Base-by-base conservation (phyloP, 305 asterid genomes). In the Rubia tinctorum region DNA sequence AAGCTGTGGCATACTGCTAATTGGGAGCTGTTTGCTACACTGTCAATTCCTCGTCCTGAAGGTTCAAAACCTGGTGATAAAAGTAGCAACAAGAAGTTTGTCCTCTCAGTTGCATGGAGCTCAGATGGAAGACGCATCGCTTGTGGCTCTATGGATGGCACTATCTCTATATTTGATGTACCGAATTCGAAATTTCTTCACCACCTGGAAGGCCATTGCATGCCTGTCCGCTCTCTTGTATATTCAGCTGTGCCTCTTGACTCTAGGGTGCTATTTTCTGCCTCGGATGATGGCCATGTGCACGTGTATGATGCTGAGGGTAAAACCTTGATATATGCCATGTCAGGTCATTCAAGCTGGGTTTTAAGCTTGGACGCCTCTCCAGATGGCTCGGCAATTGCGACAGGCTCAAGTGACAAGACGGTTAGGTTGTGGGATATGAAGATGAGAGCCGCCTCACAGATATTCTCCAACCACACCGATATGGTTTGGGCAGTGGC, bases 401-500 rank as follows among this genome's bases (percentile, higher is more conserved):
- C 90, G 11, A 89, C 99, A 0, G 97, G 99, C 3, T 95, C 98
- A 2, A 91, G 96, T 68, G 99, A 95, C 78, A 85, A 84, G 81
- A 89, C 95, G 13, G 93, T 92, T 1, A 81, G 96, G 82, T 77
- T 92, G 49, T 92, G 96, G 99, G 99, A 95, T 81, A 90, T 92
- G 49, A 95, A 92, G 76, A 95, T 91, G 98, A 91, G 98, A 73
- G 92, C 93, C 0, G 96, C 98, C n/a, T 81, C 93, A 5, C 99
- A 95, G 86, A 91, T 88, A 49, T 65, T 95, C 68, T 90, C 92
- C n/a, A 84, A 88, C 73, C 99, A 95, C 77, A 73, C 86, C 0
- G 98, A 93, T 80, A 97, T 90, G 84, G 99, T 92, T 27, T 95
- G 99, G 99, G 84, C 90, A 0, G 98, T 92, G 70, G 96, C 93